Conservation (phyloP, 495 filamentous ascomycete genomes). For the Neurospora sp. region DNA sequence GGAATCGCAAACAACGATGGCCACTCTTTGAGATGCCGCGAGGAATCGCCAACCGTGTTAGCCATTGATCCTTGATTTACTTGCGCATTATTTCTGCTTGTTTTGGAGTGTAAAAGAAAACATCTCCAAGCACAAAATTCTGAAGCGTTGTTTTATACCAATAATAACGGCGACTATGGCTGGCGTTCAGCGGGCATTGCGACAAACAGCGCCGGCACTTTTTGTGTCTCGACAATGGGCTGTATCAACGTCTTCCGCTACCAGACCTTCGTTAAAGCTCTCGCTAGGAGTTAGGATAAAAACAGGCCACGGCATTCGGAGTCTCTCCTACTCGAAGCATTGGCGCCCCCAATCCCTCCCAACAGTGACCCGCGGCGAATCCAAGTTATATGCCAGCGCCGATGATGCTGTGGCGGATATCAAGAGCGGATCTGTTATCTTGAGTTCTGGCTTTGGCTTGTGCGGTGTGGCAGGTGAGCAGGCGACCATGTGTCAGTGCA, state of each 20-base stretch:
- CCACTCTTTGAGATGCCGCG: background rate
- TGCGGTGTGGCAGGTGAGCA: slow-evolving; percentile 48
- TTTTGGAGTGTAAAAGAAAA: no score
- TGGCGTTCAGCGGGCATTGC: background rate
- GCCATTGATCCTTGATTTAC: background rate
- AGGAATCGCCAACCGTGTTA: background rate
- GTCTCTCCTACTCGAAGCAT: slow-evolving; percentile 11
- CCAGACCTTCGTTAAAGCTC: background rate
- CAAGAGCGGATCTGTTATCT: slow-evolving; percentile 44
- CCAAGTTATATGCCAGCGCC: slow-evolving; percentile 45
- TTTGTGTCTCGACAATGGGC: background rate
- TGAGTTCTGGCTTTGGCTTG: slow-evolving; percentile 53
- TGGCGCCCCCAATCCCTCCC: slow-evolving; percentile 17
- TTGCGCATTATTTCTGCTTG: background rate
- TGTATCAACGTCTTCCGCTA: background rate
- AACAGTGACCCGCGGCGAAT: slow-evolving; percentile 26
- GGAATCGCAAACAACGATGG: background rate
- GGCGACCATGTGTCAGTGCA: background rate
- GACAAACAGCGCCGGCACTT: background rate
- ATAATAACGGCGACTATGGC: background rate
- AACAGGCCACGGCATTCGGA: background rate
- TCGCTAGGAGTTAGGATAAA: background rate
- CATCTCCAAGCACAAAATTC: background rate
- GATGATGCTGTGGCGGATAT: slow-evolving; percentile 54
- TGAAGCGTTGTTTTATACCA: background rate